Conservation (phyloP, 768 basidiomycete genomes). For the Boletus pseudo-olivaceus region DNA sequence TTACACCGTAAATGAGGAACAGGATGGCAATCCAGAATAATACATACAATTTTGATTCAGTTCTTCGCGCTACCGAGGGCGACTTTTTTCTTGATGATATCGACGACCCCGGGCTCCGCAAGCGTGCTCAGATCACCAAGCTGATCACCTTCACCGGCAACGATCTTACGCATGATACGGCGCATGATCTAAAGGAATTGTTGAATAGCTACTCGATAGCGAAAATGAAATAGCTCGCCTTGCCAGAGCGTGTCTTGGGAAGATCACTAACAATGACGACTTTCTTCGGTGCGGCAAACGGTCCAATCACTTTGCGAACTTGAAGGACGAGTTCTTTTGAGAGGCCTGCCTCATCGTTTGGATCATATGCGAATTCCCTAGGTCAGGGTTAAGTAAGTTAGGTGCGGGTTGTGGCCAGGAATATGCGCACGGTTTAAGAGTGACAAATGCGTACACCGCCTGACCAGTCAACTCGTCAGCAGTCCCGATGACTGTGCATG, state of each 20-base stretch:
- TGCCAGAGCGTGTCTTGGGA: constrained; percentile 93
- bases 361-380: constrained; percentile 79
- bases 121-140: constrained; percentile 93
- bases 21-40: neutral
- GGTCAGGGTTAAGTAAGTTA: neutral
- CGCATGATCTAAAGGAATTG: constrained; percentile 70
- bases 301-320: constrained; percentile 96
- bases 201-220: neutral
- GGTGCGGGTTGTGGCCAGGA: neutral
- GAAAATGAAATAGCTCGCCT: constrained; percentile 40
- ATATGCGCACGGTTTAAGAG: constrained; percentile 78
- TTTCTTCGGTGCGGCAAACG: constrained; percentile 96
- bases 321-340: constrained; percentile 89
- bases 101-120: constrained; percentile 85
- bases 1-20: neutral
- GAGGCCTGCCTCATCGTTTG: constrained; percentile 63
- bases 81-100: constrained; percentile 79
- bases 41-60: constrained; percentile 1
- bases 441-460: constrained; percentile 92
- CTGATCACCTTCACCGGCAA: constrained; percentile 90
- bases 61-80: constrained; percentile 36
- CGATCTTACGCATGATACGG: constrained; percentile 94
- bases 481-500: constrained; percentile 63
- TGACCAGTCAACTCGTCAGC: constrained; percentile 89
- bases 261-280: constrained; percentile 79